These are phyloP conservation scores for Rhodamnia rubescens DNA, from an alignment of 345 rosid genomes.

Conservation along the genomic window DNA sequence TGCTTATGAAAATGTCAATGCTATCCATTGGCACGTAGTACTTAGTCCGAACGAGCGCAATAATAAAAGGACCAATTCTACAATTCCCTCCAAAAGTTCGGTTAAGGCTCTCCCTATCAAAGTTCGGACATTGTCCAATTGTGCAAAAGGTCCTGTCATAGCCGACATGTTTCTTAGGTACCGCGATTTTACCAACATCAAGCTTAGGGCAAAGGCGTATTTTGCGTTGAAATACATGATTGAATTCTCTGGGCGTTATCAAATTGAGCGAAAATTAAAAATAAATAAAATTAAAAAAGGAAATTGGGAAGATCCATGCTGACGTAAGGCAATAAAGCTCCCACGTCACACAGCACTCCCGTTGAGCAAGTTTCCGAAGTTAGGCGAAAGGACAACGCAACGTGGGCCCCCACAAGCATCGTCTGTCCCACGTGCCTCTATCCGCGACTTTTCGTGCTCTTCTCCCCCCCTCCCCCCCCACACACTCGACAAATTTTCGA, in stretches of 20 bases:
- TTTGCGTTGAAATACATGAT: not conserved
- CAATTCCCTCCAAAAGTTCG: not conserved
- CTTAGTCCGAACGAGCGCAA: not conserved
- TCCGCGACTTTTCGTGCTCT: not conserved
- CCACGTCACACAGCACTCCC: not conserved
- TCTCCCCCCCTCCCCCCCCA: not conserved
- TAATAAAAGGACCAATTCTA: not conserved
- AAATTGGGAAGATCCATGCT: not conserved
- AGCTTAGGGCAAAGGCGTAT: not conserved
- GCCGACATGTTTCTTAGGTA: not conserved
- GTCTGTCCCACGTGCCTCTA: not conserved
- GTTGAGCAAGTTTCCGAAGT: not conserved
- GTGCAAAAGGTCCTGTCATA: not conserved
- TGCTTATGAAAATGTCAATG: not conserved
- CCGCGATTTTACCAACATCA: not conserved
- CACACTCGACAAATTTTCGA: not conserved
- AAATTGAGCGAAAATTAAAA: not conserved
- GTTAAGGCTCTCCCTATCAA: not conserved
- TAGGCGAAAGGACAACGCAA: not conserved
- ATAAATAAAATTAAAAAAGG: too few species aligned
- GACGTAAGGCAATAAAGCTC: not conserved
- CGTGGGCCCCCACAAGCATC: not conserved
- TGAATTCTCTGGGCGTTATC: not conserved
- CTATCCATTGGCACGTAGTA: not conserved
- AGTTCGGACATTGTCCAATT: not conserved